Evolutionary conservation across 176 grass and related monocot species (phyloP), one percentile per base, ranked within the genome.

Genomic region (Triticum urartu): DNA sequence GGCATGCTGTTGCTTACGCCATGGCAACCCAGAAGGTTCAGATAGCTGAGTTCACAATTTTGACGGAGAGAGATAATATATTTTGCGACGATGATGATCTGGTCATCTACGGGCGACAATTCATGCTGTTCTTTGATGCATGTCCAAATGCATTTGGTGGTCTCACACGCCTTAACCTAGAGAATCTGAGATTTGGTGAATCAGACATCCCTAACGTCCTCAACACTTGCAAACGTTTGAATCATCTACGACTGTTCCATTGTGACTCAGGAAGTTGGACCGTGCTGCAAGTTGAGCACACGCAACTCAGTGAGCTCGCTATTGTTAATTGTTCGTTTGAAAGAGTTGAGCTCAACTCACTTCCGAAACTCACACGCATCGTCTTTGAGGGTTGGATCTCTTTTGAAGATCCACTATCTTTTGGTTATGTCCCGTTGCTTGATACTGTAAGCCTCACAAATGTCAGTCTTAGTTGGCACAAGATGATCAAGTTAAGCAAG

Each of bases 81-180:
- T 26, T 7, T 0, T 81, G 62, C 15, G 25, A 39, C 0, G 62
- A 48, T 1, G 38, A 47, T 45, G 79, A 81, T 33, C 4, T 66
- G 8, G 8, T 48, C 38, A 20, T 7, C 2, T 64, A 81, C 9
- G 62, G 79, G 15, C 8, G 3, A 42, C 40, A 8, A 15, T 42
- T 67, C 24, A 81, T 67, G 79, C 10, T 14, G 0, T 42, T 81
- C 63, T 11, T 81, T 11, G 34, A 5, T 38, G 32, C 33, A 11
- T 83, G 33, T 5, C n/a, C 81, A 12, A 60, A 59, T 40, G 67
- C 50, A 20, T 83, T 83, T 26, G 32, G 33, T 40, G 81, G 21
- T 60, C 81, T 83, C 67, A 83, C 81, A 4, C 3, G 33, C 9
- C 67, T 83, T 12, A 25, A 83, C 21, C 47, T 83, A 25, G 11